Conservation (phyloP, 257 asterid species). For the Nicotiana knightiana region DNA sequence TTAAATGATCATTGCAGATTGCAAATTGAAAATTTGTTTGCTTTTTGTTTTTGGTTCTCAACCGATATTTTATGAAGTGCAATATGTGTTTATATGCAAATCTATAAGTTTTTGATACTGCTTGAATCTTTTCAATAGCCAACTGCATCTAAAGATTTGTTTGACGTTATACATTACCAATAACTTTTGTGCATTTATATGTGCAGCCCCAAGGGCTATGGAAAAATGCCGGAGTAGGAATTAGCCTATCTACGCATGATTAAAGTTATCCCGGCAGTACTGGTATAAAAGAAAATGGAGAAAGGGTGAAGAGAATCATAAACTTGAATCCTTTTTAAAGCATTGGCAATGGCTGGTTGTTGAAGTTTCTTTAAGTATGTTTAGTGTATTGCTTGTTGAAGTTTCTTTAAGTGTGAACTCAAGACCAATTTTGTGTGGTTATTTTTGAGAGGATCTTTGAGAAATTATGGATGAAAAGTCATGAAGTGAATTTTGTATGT, state of each 20-base stretch:
- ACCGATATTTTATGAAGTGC: no score
- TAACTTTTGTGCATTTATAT: constrained; percentile 6
- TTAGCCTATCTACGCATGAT: constrained; percentile 23
- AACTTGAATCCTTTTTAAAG: constrained; percentile 9
- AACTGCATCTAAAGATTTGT: neutral
- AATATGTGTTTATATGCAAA: neutral
- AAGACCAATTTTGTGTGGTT: neutral
- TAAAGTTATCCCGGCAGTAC: constrained; percentile 20
- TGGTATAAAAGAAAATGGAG: neutral
- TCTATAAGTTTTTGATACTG: no score
- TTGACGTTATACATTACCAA: neutral
- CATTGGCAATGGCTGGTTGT: neutral
- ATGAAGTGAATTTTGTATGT: no score
- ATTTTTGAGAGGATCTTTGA: neutral
- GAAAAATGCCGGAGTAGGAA: constrained; percentile 37
- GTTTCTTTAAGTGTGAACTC: constrained; percentile 3
- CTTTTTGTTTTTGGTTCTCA: no score
- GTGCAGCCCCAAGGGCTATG: constrained; percentile 45
- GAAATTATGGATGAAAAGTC: no score
- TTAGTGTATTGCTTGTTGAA: constrained; percentile 19
- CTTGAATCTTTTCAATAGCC: neutral
- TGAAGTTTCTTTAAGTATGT: constrained; percentile 14
- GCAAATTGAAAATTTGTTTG: no score
- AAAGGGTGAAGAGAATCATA: neutral
- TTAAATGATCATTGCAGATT: no score